A percentile compares a stretch with the other conserved stretches of the same genome.
These are phyloP conservation scores for Melampsora larici-populina DNA, from an alignment of 1,284 basidiomycete genomes.

Conservation along the genomic window DNA sequence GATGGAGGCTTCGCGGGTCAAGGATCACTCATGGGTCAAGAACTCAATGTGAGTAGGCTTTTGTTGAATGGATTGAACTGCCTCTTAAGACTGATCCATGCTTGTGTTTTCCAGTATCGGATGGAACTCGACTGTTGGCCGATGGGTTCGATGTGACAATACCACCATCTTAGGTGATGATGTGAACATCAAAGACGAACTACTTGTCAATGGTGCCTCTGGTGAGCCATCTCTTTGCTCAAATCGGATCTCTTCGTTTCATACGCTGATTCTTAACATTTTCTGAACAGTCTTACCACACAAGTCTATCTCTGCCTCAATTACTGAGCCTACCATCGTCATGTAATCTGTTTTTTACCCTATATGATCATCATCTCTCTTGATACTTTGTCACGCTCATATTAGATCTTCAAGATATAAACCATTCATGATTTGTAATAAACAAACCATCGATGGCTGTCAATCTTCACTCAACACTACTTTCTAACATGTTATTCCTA, in stretches of 20 bases:
- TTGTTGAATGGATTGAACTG: not conserved
- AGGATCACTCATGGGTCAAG: constrained; percentile 60
- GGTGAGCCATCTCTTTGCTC: not conserved
- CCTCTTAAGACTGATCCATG: not conserved
- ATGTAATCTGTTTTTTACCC: constrained; percentile 6
- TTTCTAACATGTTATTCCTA: too few species aligned
- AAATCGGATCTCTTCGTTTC: too few species aligned
- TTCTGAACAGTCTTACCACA: constrained; percentile 20
- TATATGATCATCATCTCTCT: too few species aligned
- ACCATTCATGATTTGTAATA: too few species aligned
- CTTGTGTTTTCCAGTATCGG: constrained; percentile 47
- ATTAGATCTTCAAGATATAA: too few species aligned
- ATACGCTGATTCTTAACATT: not conserved
- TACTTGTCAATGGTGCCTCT: constrained; percentile 59
- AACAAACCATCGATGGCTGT: too few species aligned
- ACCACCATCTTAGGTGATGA: constrained; percentile 60
- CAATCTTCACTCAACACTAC: too few species aligned
- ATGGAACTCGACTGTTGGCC: constrained; percentile 60
- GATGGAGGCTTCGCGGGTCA: constrained; percentile 56
- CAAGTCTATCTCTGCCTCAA: constrained; percentile 41
- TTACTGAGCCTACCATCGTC: constrained; percentile 23
- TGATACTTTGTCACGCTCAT: too few species aligned
- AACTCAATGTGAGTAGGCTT: constrained; percentile 55
- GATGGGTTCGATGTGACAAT: constrained; percentile 59
- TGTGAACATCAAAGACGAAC: constrained; percentile 60